Conservation (phyloP, 257 asterid species). For the Penstemon barbatus region DNA sequence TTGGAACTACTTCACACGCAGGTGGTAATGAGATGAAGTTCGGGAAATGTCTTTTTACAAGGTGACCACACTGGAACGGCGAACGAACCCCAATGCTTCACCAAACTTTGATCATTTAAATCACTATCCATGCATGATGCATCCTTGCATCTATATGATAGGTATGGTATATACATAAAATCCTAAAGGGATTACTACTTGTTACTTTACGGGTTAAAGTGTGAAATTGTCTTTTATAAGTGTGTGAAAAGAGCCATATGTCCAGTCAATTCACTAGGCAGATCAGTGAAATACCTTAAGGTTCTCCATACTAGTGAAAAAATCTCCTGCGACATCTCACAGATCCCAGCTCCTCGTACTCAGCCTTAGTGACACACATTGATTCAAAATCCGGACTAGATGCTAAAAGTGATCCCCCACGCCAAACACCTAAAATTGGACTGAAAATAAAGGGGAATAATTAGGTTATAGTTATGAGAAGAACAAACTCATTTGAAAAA, state of each 20-base stretch:
- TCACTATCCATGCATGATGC: too few relatives aligned
- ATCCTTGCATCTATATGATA: too few relatives aligned
- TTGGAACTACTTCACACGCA: too few relatives aligned
- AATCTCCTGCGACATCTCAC: constrained; percentile 83
- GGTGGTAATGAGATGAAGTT: too few relatives aligned
- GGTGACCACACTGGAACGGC: too few relatives aligned
- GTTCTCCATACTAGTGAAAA: constrained; percentile 55
- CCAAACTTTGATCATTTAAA: too few relatives aligned
- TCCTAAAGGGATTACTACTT: too few relatives aligned
- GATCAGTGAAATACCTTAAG: constrained; percentile 28
- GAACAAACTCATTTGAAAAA: constrained; percentile 16
- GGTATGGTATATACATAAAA: too few relatives aligned
- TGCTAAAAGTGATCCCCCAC: constrained; percentile 96
- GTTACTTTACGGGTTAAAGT: not conserved
- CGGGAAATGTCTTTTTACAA: too few relatives aligned
- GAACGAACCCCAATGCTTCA: too few relatives aligned
- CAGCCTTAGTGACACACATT: constrained; percentile 91
- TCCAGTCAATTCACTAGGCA: not conserved
- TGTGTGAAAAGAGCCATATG: not conserved
- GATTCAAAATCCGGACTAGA: constrained; percentile 96
- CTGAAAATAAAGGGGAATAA: constrained; percentile 41
- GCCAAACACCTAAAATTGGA: constrained; percentile 95
- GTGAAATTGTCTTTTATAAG: not conserved
- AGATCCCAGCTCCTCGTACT: constrained; percentile 96
- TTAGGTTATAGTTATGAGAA: constrained; percentile 9